These are phyloP conservation scores for Stagonosporopsis chrysanthemi DNA, from an alignment of 2,329 filamentous ascomycete genomes.

Conservation along the genomic window DNA sequence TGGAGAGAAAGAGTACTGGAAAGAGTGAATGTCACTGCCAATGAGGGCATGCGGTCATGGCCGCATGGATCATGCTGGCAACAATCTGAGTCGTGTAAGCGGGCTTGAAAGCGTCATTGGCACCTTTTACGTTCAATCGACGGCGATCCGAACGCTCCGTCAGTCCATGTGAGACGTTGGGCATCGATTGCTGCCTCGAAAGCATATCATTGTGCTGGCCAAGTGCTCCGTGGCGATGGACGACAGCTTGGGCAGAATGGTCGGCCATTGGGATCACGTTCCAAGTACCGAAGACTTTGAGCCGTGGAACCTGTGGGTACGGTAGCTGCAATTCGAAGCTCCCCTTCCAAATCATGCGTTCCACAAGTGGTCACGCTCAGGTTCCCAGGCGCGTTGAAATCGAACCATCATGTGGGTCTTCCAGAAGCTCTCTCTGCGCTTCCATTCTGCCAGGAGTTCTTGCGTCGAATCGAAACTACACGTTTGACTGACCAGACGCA, in stretches of 20 bases:
- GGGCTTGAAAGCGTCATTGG: neutral
- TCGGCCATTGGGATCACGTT: neutral
- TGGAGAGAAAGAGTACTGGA: neutral
- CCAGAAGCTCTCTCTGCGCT: slow-evolving; percentile 5
- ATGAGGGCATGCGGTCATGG: neutral
- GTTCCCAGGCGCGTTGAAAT: neutral
- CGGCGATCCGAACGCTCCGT: neutral
- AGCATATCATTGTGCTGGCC: neutral
- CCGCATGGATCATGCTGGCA: slow-evolving; percentile 17
- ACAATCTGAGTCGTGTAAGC: neutral
- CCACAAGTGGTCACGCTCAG: neutral
- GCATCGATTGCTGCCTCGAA: slow-evolving; percentile 11
- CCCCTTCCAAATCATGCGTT: slow-evolving; percentile 3
- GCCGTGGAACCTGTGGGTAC: neutral
- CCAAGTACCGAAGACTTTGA: neutral
- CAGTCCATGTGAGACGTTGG: slow-evolving; percentile 1
- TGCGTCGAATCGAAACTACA: slow-evolving; percentile 15
- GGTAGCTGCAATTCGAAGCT: slow-evolving; percentile 1
- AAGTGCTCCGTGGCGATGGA: neutral
- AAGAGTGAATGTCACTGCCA: neutral
- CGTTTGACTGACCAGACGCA: slow-evolving; percentile 22
- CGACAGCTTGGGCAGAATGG: slow-evolving; percentile 5
- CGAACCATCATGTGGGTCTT: neutral
- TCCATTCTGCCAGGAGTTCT: slow-evolving; percentile 12
- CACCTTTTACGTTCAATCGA: neutral